A percentile compares a stretch with the other conserved stretches of the same genome.
These are phyloP conservation scores for Tolypocladium capitatum DNA, from an alignment of 2,329 filamentous ascomycete genomes.

Conservation along the genomic window DNA sequence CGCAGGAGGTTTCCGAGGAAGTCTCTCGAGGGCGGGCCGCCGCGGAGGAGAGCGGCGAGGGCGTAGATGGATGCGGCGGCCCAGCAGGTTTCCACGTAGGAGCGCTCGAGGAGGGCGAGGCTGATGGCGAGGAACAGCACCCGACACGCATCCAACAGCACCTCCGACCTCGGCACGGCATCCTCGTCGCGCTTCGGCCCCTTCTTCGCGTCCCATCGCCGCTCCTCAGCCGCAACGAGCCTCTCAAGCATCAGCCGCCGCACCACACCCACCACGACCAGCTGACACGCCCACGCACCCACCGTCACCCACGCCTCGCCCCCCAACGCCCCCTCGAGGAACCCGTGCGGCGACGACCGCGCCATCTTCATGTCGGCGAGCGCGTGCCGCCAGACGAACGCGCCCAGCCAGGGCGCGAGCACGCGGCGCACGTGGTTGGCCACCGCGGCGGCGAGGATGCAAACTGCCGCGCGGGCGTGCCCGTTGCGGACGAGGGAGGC, in stretches of 20 bases:
- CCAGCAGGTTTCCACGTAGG: conserved; percentile 15
- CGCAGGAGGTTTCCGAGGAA: conserved; percentile 5
- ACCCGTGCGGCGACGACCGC: conserved; percentile 20
- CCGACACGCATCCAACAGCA: neutral
- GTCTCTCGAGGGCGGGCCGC: conserved; percentile 3
- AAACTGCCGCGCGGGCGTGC: conserved; percentile 10
- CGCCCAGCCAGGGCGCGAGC: conserved; percentile 16
- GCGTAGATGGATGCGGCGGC: conserved; percentile 14
- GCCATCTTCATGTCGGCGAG: conserved; percentile 22
- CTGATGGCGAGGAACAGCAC: conserved; percentile 12
- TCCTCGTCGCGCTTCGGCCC: neutral
- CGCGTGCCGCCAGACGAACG: conserved; percentile 16
- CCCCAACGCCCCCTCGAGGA: conserved; percentile 15
- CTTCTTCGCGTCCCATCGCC: neutral
- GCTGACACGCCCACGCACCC: conserved; percentile 1
- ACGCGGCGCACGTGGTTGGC: conserved; percentile 24
- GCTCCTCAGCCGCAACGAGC: neutral
- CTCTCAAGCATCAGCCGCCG: neutral
- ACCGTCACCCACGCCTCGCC: conserved; percentile 4
- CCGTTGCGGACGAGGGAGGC: conserved; percentile 12
- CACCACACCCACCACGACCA: neutral
- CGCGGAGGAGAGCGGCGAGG: conserved; percentile 7
- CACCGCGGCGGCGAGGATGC: conserved; percentile 21
- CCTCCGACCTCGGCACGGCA: neutral
- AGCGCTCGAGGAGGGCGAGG: conserved; percentile 15